Evolutionary conservation across 768 basidiomycete species (phyloP).

Genomic region (Mycena amicta): DNA sequence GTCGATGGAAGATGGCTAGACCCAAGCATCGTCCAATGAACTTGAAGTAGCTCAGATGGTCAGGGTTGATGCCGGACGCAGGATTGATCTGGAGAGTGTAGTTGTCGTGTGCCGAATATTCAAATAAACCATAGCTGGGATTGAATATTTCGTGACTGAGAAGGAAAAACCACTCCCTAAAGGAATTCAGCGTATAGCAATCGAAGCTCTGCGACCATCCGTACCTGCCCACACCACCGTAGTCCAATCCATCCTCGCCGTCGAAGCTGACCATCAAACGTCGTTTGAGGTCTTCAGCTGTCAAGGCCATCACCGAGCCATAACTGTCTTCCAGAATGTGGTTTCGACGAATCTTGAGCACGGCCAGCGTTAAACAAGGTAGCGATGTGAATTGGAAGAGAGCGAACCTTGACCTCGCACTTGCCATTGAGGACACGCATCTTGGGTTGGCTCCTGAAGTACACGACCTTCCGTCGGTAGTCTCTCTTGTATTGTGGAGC

Average conservation of each 20-base stretch:
- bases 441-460: slow-evolving; percentile 89
- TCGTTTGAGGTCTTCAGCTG: slow-evolving; percentile 70
- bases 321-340: slow-evolving; percentile 89
- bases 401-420: slow-evolving; percentile 85
- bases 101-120: slow-evolving; percentile 80
- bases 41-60: slow-evolving; percentile 79
- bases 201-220: slow-evolving; percentile 12
- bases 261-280: slow-evolving; percentile 76
- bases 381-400: too few species aligned
- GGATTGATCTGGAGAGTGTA: slow-evolving; percentile 83
- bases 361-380: too few species aligned
- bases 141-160: slow-evolving; percentile 84
- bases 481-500: slow-evolving; percentile 97
- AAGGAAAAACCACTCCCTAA: slow-evolving; percentile 85
- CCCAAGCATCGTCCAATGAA: slow-evolving; percentile 78
- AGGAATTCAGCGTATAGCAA: not conserved
- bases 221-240: slow-evolving; percentile 75
- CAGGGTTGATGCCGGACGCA: slow-evolving; percentile 73
- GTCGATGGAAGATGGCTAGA: slow-evolving; percentile 75
- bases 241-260: slow-evolving; percentile 79
- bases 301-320: slow-evolving; percentile 79
- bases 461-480: slow-evolving; percentile 88
- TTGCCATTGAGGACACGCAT: slow-evolving; percentile 78
- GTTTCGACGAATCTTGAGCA: slow-evolving; percentile 78
- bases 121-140: slow-evolving; percentile 79